Evolutionary conservation across 768 basidiomycete genomes (phyloP), one percentile per base, ranked within the genome.

Genomic region (Boletus bicolor): DNA sequence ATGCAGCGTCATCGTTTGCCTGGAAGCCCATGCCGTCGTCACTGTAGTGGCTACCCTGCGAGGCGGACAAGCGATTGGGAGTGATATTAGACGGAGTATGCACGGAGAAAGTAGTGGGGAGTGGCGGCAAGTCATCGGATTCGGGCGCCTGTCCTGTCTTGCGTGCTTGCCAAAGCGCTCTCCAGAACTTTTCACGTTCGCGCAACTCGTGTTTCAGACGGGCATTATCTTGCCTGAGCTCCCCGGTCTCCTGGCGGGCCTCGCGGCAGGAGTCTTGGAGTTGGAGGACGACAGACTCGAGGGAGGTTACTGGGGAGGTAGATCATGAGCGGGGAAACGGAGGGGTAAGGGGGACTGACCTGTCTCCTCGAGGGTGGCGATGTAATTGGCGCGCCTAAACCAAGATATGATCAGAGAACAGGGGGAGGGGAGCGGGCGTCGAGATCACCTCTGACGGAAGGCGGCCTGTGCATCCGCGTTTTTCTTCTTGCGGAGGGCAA

Each of bases 391-490:
- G 61, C 91, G 80, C 67, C 70, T 72, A 59, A 46, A 63, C 44
- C n/a, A 54, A 54, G 54, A 51, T 44, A 53, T 15, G 64, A 69
- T 64, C 67, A 68, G 57, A 57, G 35, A 58, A 54, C n/a, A 34
- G 51, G 43, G 49, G 54, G 10, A 21, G 44, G 26, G 34, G 36
- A n/a, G 19, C n/a, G 37, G 51, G 26, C 2, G 45, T 41, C 34
- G 46, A 32, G 59, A 58, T 66, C 47, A 72, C 61, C 89, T 75
- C 47, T 86, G 87, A 59, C 89, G 79, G 71, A 91, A 92, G 56
- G 89, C 89, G 51, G 91, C 90, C 73, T 93, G 91, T 3, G 91
- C 91, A 67, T 91, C 88, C 36, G 91, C 91, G 64, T 93, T 93
- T 76, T 93, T 93, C 78, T 89, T 90, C 76, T 90, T 91, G 60